Percentiles rank a stretch among this genome's conserved stretches.
Conservation (phyloP, 2,329 filamentous ascomycete species). For the Coniella lustricola region DNA sequence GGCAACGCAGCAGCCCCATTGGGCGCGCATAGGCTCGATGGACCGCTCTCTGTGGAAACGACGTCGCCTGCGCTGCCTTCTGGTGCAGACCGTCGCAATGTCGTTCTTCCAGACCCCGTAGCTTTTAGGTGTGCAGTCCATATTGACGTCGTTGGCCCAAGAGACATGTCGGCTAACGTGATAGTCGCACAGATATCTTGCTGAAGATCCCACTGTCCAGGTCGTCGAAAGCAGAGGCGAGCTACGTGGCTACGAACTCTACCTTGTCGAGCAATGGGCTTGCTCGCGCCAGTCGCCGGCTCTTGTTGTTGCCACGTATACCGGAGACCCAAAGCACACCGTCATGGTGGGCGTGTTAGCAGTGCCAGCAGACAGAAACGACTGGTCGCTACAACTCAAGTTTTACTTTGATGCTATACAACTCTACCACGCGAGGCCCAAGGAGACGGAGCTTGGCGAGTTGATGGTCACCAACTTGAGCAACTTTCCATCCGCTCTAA, state of each 20-base stretch:
- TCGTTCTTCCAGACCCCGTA: constrained; percentile 53
- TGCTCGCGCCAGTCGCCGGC: constrained; percentile 87
- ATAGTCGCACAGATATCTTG: constrained; percentile 56
- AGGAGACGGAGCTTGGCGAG: constrained; percentile 73
- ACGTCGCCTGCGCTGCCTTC: constrained; percentile 22
- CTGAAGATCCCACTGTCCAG: constrained; percentile 71
- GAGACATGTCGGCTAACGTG: not conserved
- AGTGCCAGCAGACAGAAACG: constrained; percentile 70
- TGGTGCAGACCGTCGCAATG: constrained; percentile 31
- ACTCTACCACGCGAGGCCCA: constrained; percentile 76
- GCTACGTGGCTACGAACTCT: constrained; percentile 82
- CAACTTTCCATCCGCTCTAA: constrained; percentile 84
- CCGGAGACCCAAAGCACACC: constrained; percentile 71
- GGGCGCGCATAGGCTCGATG: constrained; percentile 18
- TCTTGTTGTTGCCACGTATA: constrained; percentile 87
- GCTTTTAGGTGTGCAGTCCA: constrained; percentile 41
- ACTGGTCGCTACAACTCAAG: constrained; percentile 72
- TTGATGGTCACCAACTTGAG: constrained; percentile 93
- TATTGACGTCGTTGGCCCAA: not conserved
- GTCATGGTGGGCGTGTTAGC: constrained; percentile 75
- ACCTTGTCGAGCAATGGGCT: constrained; percentile 95
- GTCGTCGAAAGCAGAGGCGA: constrained; percentile 65
- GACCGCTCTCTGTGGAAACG: constrained; percentile 17
- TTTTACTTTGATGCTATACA: constrained; percentile 82
- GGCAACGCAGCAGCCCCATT: constrained; percentile 18